phyloP scores from a whole-genome alignment of 768 basidiomycete species.

The Candolleomyces aberdarensis region DNA sequence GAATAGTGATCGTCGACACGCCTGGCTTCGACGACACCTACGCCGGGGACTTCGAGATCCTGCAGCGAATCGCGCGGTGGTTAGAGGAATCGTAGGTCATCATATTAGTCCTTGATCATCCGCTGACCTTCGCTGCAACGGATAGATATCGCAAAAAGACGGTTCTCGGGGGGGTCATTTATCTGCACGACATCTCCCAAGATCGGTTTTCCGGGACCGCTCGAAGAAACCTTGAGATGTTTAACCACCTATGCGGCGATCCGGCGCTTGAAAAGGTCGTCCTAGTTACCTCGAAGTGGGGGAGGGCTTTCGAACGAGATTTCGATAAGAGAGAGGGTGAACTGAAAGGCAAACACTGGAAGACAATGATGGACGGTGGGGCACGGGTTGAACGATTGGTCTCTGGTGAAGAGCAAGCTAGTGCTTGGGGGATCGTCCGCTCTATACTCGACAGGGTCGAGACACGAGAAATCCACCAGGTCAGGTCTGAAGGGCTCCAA shows the following conservation, averaged over 20 bases:
- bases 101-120: neutral
- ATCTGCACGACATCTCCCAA: conserved; percentile 32
- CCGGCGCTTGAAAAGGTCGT: conserved; percentile 24
- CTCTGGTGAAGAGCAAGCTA: too few relatives aligned
- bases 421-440: too few relatives aligned
- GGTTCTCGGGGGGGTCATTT: conserved; percentile 25
- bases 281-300: conserved; percentile 38
- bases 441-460: too few relatives aligned
- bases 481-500: too few relatives aligned
- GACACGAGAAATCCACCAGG: too few relatives aligned
- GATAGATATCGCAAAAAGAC: conserved; percentile 1
- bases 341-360: conserved; percentile 18
- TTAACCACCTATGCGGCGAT: conserved; percentile 31
- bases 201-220: conserved; percentile 25
- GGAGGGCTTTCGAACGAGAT: neutral
- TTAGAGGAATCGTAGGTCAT: conserved; percentile 21
- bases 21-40: conserved; percentile 20
- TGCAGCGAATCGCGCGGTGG: conserved; percentile 22
- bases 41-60: conserved; percentile 18
- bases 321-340: conserved; percentile 17
- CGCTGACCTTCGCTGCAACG: neutral
- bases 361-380: neutral
- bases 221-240: conserved; percentile 25
- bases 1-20: conserved; percentile 6
- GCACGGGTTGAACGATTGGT: too few relatives aligned